Evolutionary conservation across 2,329 filamentous ascomycete genomes (phyloP), one percentile per base, ranked within the genome.

Genomic region (Sporothrix luriei): DNA sequence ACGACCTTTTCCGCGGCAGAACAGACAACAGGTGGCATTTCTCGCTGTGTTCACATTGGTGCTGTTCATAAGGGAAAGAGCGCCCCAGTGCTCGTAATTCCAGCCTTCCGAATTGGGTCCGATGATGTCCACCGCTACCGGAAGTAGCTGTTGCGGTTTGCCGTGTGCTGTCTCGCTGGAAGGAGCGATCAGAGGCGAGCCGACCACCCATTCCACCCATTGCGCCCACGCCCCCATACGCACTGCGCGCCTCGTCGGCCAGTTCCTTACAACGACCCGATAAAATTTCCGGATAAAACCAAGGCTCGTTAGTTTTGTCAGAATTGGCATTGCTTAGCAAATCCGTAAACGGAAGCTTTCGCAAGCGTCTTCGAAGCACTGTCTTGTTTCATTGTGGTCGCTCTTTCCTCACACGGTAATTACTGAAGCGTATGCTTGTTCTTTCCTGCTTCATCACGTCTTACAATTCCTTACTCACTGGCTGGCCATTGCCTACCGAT

Each of bases 121-220:
- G 52, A 61, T 49, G 61, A 52, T 21, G 24, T 19, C 54, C 66
- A 68, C 54, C 66, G 54, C 26, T 38, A 57, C 21, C 65, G 51
- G 65, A 67, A 55, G 65, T 21, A n/a, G 19, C 49, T 33, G 38
- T 67, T 26, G 11, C 62, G 29, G 29, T 26, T 16, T 54, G 26
- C 29, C 49, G 48, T 21, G 26, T 43, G 48, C 48, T 40, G 59
- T 21, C 43, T 49, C 21, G n/a, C 38, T 46, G 38, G 62, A 38
- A 51, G 52, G 61, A 65, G 61, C 46, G 33, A 40, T 38, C 40
- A 48, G 19, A 59, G 29, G 16, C 67, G 55, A 26, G n/a, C 52
- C 49, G 33, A 59, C 62, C 62, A 66, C 54, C 68, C 62, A 61
- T 59, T 40, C 52, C 52, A 24, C 54, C 49, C 68, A 59, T 3